These are phyloP conservation scores for Oidiodendron maius DNA, from an alignment of 495 filamentous ascomycete genomes.

Conservation along the genomic window DNA sequence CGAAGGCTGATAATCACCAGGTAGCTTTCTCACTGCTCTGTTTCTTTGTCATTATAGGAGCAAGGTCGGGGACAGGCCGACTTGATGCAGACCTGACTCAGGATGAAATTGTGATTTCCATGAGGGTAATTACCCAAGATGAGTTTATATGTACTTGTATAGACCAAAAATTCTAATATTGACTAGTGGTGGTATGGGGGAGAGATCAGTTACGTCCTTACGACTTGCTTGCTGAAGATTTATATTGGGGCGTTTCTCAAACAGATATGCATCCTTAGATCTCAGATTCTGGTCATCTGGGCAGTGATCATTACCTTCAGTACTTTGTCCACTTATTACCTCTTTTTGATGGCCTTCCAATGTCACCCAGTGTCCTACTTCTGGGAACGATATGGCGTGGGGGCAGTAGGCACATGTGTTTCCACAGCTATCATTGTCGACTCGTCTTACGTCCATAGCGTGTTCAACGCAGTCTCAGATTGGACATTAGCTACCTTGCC, in stretches of 20 bases:
- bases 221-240: slow-evolving; percentile 27
- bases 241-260: slow-evolving; percentile 34
- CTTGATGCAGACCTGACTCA: not conserved
- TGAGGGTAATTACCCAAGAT: slow-evolving; percentile 1
- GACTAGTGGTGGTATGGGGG: slow-evolving; percentile 19
- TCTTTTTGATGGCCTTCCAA: slow-evolving; percentile 33
- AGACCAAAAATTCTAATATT: not conserved
- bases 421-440: slow-evolving; percentile 15
- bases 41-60: not conserved
- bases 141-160: not conserved
- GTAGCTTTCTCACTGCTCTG: not conserved
- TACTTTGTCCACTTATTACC: slow-evolving; percentile 21
- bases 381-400: slow-evolving; percentile 23
- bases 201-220: slow-evolving; percentile 26
- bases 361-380: slow-evolving; percentile 29
- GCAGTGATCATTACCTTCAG: slow-evolving; percentile 16
- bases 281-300: slow-evolving; percentile 27
- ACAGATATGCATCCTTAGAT: slow-evolving; percentile 22
- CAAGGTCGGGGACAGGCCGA: not conserved
- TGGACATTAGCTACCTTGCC: slow-evolving; percentile 33
- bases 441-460: slow-evolving; percentile 26
- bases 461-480: slow-evolving; percentile 28
- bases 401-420: slow-evolving; percentile 23
- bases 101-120: not conserved
- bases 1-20: slow-evolving; percentile 1